phyloP scores from a whole-genome alignment of 306 rosid species.

The Ormosia emarginata region DNA sequence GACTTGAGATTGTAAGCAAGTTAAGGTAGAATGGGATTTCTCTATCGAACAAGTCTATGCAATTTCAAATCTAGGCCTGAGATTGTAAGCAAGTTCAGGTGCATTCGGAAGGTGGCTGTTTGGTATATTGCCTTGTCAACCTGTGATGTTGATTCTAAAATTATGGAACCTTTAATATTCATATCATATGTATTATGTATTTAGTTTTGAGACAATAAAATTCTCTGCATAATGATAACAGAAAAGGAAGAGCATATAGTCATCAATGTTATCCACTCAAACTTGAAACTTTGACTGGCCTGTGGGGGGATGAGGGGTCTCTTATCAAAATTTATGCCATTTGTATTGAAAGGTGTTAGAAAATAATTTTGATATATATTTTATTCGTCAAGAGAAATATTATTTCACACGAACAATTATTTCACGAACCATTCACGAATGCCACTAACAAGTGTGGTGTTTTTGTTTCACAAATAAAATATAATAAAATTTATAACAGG shows the following conservation, averaged over 20 bases:
- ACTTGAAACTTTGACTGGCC: no score
- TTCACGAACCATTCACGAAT: no score
- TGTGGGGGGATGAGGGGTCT: background rate
- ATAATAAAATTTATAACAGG: no score
- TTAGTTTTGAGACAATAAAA: background rate
- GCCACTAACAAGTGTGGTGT: no score
- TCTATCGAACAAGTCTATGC: constrained; percentile 10
- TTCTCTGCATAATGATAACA: background rate
- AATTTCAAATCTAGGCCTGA: constrained; percentile 3
- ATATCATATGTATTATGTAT: background rate
- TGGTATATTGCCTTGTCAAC: constrained; percentile 5
- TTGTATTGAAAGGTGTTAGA: no score
- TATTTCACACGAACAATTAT: no score
- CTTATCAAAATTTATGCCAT: background rate
- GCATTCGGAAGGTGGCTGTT: constrained; percentile 11
- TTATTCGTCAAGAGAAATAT: no score
- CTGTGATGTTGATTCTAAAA: background rate
- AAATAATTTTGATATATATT: no score
- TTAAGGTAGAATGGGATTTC: background rate
- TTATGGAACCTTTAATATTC: background rate
- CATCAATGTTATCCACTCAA: background rate
- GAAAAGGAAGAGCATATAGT: background rate
- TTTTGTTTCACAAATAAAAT: no score
- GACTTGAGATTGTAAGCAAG: no score
- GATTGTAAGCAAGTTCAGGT: constrained; percentile 14